Evolutionary conservation across 1,284 basidiomycete genomes (phyloP).

Genomic region (Abortiporus biennis): DNA sequence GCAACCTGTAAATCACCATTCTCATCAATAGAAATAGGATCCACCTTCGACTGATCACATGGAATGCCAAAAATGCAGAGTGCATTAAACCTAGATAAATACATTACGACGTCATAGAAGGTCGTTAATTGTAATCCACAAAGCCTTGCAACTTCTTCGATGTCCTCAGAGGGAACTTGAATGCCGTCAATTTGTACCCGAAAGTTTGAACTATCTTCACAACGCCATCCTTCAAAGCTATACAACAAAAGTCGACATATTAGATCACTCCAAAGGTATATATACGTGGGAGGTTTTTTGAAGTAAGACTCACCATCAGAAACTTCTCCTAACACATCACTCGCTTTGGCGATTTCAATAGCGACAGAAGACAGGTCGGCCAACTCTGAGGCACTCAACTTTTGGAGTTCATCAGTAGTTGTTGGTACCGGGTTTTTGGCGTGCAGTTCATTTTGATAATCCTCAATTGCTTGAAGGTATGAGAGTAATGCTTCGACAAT

Average conservation of each 20-base stretch:
- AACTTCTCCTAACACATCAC: conserved; percentile 49
- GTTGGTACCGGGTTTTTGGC: conserved; percentile 30
- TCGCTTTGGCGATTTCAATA: conserved; percentile 41
- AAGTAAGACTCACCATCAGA: conserved; percentile 47
- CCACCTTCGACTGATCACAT: no score
- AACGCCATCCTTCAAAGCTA: conserved; percentile 67
- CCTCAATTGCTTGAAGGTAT: conserved; percentile 62
- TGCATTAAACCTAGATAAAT: no score
- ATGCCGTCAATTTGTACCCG: conserved; percentile 67
- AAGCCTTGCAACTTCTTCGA: conserved; percentile 66
- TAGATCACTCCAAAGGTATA: not conserved
- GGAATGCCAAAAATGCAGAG: no score
- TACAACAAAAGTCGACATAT: conserved; percentile 8
- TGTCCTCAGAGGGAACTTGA: conserved; percentile 66
- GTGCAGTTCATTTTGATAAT: conserved; percentile 45
- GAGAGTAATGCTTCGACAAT: conserved; percentile 70
- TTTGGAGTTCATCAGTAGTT: conserved; percentile 26
- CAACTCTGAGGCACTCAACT: conserved; percentile 23
- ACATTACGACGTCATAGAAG: no score
- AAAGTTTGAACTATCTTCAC: conserved; percentile 67
- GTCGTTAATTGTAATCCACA: conserved; percentile 52
- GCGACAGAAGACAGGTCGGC: conserved; percentile 27
- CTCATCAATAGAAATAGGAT: no score
- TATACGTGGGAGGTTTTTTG: conserved; percentile 5
- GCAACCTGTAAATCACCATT: no score